These are phyloP conservation scores for Pinus taeda DNA, from an alignment of 75 land plant genomes.

Conservation along the genomic window DNA sequence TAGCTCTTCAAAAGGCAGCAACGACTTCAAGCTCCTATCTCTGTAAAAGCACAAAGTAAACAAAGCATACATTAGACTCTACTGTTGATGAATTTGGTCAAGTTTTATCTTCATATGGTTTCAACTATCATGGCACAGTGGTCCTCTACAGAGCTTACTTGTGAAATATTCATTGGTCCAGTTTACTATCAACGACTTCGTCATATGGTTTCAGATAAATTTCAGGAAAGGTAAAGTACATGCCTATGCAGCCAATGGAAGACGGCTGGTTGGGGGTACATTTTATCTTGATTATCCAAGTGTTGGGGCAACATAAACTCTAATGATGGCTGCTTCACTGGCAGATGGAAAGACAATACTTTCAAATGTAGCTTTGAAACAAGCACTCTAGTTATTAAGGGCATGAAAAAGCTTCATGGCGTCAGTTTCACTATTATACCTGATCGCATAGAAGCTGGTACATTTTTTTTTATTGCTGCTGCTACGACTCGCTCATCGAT, in stretches of 20 bases:
- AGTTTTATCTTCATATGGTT: too few species aligned
- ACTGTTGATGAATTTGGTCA: too few species aligned
- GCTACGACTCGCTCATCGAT: constrained; percentile 69
- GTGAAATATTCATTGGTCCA: too few species aligned
- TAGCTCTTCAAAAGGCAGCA: too few species aligned
- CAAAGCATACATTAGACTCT: too few species aligned
- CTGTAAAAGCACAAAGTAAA: too few species aligned
- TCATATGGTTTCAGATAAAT: too few species aligned
- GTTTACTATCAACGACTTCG: too few species aligned
- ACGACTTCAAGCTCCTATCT: too few species aligned
- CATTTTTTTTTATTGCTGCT: constrained; percentile 73
- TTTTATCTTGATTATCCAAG: constrained; percentile 74
- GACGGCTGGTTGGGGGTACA: constrained; percentile 47
- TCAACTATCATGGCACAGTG: too few species aligned
- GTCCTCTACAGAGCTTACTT: too few species aligned
- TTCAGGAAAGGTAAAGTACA: constrained; percentile 70
- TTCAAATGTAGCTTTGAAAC: constrained; percentile 61
- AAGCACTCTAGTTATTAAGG: constrained; percentile 34
- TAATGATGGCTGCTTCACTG: constrained; percentile 81
- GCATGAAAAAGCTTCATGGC: constrained; percentile 51
- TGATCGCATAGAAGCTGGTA: constrained; percentile 73
- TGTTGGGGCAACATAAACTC: constrained; percentile 82
- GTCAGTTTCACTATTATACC: constrained; percentile 44
- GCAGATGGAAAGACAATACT: constrained; percentile 65
- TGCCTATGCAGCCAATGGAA: constrained; percentile 58